A percentile compares a stretch with the other conserved stretches of the same genome.
phyloP scores from a whole-genome alignment of 306 rosid species.

The Quercus aquifolioides region DNA sequence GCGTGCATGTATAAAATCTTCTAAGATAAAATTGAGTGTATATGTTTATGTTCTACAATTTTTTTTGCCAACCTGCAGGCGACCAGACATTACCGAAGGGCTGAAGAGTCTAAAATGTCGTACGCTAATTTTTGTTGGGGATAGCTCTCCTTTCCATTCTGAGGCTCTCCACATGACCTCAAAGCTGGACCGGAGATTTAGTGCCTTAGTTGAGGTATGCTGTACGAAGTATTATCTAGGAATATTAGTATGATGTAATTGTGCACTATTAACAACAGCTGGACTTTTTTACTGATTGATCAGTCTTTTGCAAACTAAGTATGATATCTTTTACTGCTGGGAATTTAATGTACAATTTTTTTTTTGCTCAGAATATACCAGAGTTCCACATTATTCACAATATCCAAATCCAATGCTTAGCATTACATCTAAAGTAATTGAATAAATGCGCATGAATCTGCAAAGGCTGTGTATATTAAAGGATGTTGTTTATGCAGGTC shows the following conservation, averaged over 20 bases:
- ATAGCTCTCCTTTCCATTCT: slow-evolving; percentile 87
- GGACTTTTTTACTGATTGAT: neutral
- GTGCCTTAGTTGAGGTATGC: slow-evolving; percentile 88
- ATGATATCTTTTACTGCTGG: neutral
- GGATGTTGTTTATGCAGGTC: slow-evolving; percentile 48
- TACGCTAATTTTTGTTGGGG: slow-evolving; percentile 89
- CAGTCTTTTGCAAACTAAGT: neutral
- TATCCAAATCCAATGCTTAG: neutral
- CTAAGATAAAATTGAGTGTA: neutral
- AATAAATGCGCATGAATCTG: neutral
- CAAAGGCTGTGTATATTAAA: neutral
- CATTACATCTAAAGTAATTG: neutral
- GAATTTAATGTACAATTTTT: neutral
- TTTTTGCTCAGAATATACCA: neutral
- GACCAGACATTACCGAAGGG: slow-evolving; percentile 75
- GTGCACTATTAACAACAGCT: neutral
- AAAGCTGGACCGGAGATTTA: slow-evolving; percentile 69
- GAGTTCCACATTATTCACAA: neutral
- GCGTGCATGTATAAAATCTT: neutral
- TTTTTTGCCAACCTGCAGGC: slow-evolving; percentile 45
- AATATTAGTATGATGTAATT: neutral
- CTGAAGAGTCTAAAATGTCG: slow-evolving; percentile 72
- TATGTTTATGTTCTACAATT: slow-evolving; percentile 15
- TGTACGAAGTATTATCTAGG: neutral
- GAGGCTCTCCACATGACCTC: slow-evolving; percentile 89